A percentile compares a stretch with the other conserved stretches of the same genome.
Evolutionary conservation across 2,329 filamentous ascomycete species (phyloP).

Genomic region (Paraconiothyrium sp.): DNA sequence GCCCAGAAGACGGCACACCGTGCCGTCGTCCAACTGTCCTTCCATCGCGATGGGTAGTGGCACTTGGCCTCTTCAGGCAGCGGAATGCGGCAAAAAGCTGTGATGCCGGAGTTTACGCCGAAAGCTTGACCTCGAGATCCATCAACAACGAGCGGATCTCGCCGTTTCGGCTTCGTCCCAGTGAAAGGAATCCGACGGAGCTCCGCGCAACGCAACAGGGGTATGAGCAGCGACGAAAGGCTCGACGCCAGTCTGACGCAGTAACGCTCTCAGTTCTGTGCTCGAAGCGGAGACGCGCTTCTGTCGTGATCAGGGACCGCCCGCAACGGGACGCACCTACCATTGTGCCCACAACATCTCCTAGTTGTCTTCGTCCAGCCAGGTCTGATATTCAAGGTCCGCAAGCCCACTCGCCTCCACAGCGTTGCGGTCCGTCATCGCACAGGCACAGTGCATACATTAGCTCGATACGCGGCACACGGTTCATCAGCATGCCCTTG

Average conservation of each 20-base stretch:
- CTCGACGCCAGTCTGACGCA: conserved; percentile 9
- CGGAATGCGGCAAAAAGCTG: conserved; percentile 21
- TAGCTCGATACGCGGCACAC: conserved; percentile 22
- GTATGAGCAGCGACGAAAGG: neutral
- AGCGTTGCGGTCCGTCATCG: conserved; percentile 23
- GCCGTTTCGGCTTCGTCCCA: conserved; percentile 4
- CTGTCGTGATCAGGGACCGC: conserved; percentile 16
- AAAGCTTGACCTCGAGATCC: neutral
- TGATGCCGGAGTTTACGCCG: conserved; percentile 5
- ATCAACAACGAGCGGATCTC: conserved; percentile 1
- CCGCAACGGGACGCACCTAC: conserved; percentile 21
- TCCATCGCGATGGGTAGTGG: conserved; percentile 2
- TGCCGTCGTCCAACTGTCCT: conserved; percentile 4
- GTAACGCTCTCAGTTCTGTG: conserved; percentile 7
- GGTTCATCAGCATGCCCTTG: conserved; percentile 24
- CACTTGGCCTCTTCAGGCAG: conserved; percentile 16
- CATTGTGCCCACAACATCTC: neutral
- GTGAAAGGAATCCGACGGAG: conserved; percentile 5
- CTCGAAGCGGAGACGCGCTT: conserved; percentile 13
- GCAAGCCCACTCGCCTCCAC: conserved; percentile 18
- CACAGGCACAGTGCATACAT: conserved; percentile 21
- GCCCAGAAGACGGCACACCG: neutral
- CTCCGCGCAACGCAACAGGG: conserved; percentile 16
- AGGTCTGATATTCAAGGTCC: conserved; percentile 14
- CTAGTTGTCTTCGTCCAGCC: conserved; percentile 5